These are phyloP conservation scores for Fusarium proliferatum DNA, from an alignment of 2,329 filamentous ascomycete species.

Conservation along the genomic window DNA sequence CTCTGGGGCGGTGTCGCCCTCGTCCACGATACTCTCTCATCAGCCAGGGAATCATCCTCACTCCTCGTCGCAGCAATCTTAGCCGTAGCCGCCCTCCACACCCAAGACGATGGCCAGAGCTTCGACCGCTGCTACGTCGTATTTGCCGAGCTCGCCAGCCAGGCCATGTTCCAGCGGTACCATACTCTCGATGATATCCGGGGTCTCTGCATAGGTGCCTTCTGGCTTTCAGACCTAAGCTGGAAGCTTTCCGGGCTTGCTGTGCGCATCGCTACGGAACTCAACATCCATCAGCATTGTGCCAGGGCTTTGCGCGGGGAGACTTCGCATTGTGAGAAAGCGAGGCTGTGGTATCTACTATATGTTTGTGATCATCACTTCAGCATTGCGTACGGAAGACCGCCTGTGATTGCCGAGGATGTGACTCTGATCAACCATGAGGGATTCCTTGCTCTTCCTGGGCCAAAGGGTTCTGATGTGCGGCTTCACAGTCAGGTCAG, in stretches of 20 bases:
- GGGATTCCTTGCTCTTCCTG: not conserved
- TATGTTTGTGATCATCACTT: not conserved
- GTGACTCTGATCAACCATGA: not conserved
- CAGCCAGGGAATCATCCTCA: not conserved
- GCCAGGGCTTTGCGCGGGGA: not conserved
- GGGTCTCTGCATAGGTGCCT: not conserved
- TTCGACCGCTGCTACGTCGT: not conserved
- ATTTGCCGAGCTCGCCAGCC: not conserved
- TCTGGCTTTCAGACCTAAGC: not conserved
- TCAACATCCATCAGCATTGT: not conserved
- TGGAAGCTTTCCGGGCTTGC: not conserved
- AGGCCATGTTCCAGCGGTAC: not conserved
- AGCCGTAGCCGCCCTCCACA: not conserved
- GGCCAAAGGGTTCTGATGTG: not conserved
- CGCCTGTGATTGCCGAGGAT: not conserved
- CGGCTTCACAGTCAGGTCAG: not conserved
- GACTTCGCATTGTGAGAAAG: not conserved
- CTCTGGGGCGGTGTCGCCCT: not conserved
- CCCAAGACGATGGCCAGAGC: not conserved
- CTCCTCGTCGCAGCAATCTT: not conserved
- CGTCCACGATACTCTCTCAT: not conserved
- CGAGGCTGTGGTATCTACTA: accelerated
- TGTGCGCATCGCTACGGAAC: not conserved
- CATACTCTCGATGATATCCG: not conserved
- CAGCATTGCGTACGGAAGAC: not conserved